A percentile compares a stretch with the other conserved stretches of the same genome.
phyloP scores from a whole-genome alignment of 768 basidiomycete species.

The Thelephora aurantiotincta region DNA sequence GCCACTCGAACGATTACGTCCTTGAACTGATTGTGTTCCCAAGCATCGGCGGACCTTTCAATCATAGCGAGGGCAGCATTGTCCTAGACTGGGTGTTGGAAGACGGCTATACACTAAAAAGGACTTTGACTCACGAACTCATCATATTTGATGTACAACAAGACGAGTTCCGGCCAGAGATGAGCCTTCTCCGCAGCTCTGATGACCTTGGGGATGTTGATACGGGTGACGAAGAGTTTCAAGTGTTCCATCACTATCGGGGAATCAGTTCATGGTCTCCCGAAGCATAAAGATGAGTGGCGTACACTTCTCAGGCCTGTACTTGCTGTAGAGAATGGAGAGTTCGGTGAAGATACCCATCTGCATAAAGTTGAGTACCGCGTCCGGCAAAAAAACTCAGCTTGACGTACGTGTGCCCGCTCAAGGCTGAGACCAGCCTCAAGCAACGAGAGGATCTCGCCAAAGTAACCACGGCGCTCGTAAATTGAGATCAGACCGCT shows the following conservation, averaged over 20 bases:
- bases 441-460: slow-evolving; percentile 81
- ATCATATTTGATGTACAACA: slow-evolving; percentile 97
- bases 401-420: slow-evolving; percentile 63
- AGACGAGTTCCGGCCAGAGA: slow-evolving; percentile 96
- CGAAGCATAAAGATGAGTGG: slow-evolving; percentile 3
- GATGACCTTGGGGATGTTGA: slow-evolving; percentile 99
- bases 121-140: slow-evolving; percentile 49
- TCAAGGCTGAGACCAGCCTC: slow-evolving; percentile 95
- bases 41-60: slow-evolving; percentile 93
- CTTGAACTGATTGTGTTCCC: slow-evolving; percentile 99
- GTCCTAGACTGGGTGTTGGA: slow-evolving; percentile 34
- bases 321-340: slow-evolving; percentile 86
- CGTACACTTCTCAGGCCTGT: slow-evolving; percentile 83
- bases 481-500: slow-evolving; percentile 64
- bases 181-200: slow-evolving; percentile 92
- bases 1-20: slow-evolving; percentile 93
- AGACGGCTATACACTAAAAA: background rate
- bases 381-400: background rate
- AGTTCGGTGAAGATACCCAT: slow-evolving; percentile 99
- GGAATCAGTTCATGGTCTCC: background rate
- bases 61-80: slow-evolving; percentile 98
- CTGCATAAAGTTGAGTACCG: slow-evolving; percentile 18
- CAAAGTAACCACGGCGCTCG: slow-evolving; percentile 85
- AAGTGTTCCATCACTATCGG: slow-evolving; percentile 94
- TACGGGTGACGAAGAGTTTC: slow-evolving; percentile 87